Base-by-base conservation (phyloP, 176 grass and related monocot genomes). In the Guadua angustifolia region DNA sequence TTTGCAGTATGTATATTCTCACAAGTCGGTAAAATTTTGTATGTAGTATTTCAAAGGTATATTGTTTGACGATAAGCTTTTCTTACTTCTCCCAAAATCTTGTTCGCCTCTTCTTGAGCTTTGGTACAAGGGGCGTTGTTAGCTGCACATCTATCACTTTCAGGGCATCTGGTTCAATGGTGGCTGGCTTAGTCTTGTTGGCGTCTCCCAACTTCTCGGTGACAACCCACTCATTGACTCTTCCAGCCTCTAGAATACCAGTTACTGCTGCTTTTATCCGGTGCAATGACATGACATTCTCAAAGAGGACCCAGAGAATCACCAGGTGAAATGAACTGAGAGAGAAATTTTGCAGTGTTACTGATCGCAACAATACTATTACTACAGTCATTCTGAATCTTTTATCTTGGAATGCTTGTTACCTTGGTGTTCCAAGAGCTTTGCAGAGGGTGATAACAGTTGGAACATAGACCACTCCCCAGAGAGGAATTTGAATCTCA, bases 141-240 rank as follows among this genome's bases (percentile, higher is more conserved):
- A 84, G 65, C 49, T 90, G 68, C 13, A 82, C 69, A 85, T 91
- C 83, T 67, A 86, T 88, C 56, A 88, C 62, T 18, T 89, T 91
- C 19, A 91, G 52, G n/a, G 53, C 19, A 39, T 92, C 85, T 70
- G 65, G 85, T 78, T 58, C 74, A 33, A 87, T 21, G 26, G 69
- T 90, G 47, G 42, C 76, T 79, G 87, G 84, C 73, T 97, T 97
- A 32, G 87, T 74, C 89, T 97, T 97, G 68, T 84, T 90, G 69
- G 75, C 45, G 21, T 92, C 91, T 51, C 95, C 95, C 25, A 95
- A 66, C 59, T 95, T 98, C 75, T 98, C 89, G 15, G 95, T 98
- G 82, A 98, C 95, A 32, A 98, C 89, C 93, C 95, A 98, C 73
- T 98, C 93, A 73, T 98, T 95, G 73, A 98, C 95, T 85, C 91